Evolutionary conservation across 2,329 filamentous ascomycete species (phyloP), one percentile per base, ranked within the genome.

Genomic region (Colletotrichum scovillei): DNA sequence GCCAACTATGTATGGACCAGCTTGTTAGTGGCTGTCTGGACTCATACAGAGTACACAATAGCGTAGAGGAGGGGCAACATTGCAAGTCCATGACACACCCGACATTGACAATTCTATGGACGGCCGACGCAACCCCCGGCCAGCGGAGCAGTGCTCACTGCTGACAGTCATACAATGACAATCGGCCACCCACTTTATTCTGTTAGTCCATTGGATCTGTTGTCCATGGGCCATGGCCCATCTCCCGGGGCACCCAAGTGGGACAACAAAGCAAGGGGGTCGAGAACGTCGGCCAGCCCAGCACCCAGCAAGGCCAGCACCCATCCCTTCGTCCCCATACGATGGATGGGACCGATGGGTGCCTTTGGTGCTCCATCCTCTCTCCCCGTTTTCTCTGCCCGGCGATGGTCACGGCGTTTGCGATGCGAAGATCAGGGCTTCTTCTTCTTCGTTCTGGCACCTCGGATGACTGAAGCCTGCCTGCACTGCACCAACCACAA

Each of bases 261-360:
- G 71, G 60, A 73, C 71, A 66, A 52, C 59, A 46, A 62, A 66
- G 60, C 67, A 66, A 71, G 67, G 67, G 70, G 67, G 66, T 60
- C 69, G 53, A 69, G 69, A 58, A 52, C 49, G 30, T 49, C n/a
- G 42, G 35, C 69, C 32, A 46, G 63, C 42, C 24, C 56, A 57
- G 49, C 38, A 42, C 38, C 38, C 38, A 42, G 38, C 38, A 42
- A 16, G 32, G 32, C 38, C 14, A 42, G 38, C 38, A 42, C 38
- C 16, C 56, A 55, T 56, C 30, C 49, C 22, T 35, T 24, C 46
- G 63, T 66, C 53, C 30, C 42, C 58, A 30, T 60, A 30, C 62
- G 28, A 35, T 22, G 7, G 42, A 35, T 35, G 32, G 32, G 32
- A 35, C 32, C 32, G 32, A 49, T 14, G n/a, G 42, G 32, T 63